Evolutionary conservation across 1,284 basidiomycete genomes (phyloP), one percentile per base, ranked within the genome.

Genomic region (Peniophora sp.): DNA sequence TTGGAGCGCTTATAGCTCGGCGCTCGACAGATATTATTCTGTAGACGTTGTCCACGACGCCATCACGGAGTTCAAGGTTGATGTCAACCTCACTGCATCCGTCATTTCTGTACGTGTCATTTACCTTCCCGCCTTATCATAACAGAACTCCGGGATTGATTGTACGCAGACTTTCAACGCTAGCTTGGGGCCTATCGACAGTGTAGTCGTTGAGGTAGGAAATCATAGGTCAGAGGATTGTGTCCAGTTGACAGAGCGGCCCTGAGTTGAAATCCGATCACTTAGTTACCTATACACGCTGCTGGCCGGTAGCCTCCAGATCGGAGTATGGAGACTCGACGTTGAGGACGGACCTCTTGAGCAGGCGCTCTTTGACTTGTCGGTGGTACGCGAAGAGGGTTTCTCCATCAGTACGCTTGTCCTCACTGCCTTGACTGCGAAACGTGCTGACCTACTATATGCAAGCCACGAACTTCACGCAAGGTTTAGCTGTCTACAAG

Each of bases 11-110:
- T 74, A 71, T 62, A 73, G 71, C 59, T 58, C 58, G 43, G 65
- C 69, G 62, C 75, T 73, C 1, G 71, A 71, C 9, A 75, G 71
- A 62, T 76, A 73, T 63, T 78, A 73, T 61, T 57, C 78, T 23
- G 73, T 67, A 12, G 75, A 78, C 55, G 65, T 73, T 50, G 67
- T 61, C 22, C 73, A 71, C 12, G 58, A 69, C 5, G 61, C 60
- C 6, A 66, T 79, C 47, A 74, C 72, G 1, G 76, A 78, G 63
- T 67, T 78, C 39, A 65, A 68, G 44, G 66, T 79, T 47, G 68
- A 73, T 59, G 58, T 65, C 49, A 70, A 72, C 53, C 65, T 79
- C 47, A 67, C 68, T 50, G 68, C 64, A 3, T 65, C 65, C 19
- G 66, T 78, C 46, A 71, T 78, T 12, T 32, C 27, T 32, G 27